A percentile compares a stretch with the other conserved stretches of the same genome.
phyloP scores from a whole-genome alignment of 1,139 yeast genomes.

The Scheffersomyces cryptocercus region DNA sequence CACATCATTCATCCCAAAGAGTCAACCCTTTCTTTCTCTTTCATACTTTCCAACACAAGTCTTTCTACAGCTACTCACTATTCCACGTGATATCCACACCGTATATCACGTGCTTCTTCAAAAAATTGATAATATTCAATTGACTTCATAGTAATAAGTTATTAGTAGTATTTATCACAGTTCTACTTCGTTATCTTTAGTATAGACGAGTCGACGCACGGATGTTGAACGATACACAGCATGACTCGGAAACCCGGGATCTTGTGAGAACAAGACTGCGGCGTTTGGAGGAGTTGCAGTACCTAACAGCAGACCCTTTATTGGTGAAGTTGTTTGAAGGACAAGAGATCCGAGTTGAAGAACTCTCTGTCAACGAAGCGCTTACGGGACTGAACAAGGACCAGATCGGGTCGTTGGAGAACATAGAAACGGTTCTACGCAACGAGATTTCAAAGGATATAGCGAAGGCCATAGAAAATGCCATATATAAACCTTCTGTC shows the following conservation, averaged over 20 bases:
- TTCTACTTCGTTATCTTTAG: too few relatives aligned
- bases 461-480: background rate
- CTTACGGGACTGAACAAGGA: background rate
- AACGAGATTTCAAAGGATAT: background rate
- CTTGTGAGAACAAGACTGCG: background rate
- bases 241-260: background rate
- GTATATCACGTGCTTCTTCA: slow-evolving; percentile 9
- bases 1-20: too few relatives aligned
- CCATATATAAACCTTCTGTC: background rate
- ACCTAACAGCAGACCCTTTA: background rate
- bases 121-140: too few relatives aligned
- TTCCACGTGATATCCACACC: slow-evolving; percentile 1
- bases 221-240: too few relatives aligned
- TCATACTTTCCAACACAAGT: too few relatives aligned
- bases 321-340: background rate
- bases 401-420: background rate
- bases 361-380: background rate
- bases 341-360: background rate
- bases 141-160: too few relatives aligned
- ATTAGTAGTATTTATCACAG: too few relatives aligned
- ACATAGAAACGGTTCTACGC: background rate
- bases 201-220: too few relatives aligned
- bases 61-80: too few relatives aligned
- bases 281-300: background rate
- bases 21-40: too few relatives aligned